Evolutionary conservation across 768 basidiomycete genomes (phyloP), one percentile per base, ranked within the genome.

Genomic region (Mycena kentingensis): DNA sequence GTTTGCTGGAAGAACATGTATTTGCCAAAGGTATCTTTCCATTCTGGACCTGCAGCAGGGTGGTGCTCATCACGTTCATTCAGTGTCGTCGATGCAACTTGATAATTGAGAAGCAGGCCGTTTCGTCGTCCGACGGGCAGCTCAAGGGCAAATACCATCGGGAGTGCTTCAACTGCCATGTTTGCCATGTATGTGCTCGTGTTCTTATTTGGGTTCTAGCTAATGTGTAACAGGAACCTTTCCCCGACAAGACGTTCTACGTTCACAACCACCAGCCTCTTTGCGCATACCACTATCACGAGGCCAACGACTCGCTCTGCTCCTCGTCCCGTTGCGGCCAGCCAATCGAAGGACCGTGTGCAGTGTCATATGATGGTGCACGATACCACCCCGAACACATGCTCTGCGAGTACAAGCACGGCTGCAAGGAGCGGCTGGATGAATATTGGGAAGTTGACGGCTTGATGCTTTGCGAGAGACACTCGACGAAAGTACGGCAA

Each of bases 1-100:
- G 72, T 70, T 62, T 95, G 94, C 68, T 97, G 94, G 94, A 97
- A 96, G 77, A 85, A 89, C 63, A 88, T 95, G 86, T 97, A 96
- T 73, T 70, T 97, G 56, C 94, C 94, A 55, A 93, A 93, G 76
- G 91, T 89, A 57, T 35, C 81, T 68, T 57, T 48, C n/a, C 26
- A 35, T 48, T 46, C 22, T 27, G 18, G 36, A 34, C 3, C 12
- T 26, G 16, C 36, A 18, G 31, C n/a, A n/a, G n/a, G n/a, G n/a
- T n/a, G 44, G 44, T 38, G 29, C 21, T 16, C 27, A 57, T 31
- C 15, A 29, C 18, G 41, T 41, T 54, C 35, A 38, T 44, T 44
- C 60, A 93, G 90, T 97, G 94, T 65, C 90, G 93, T 28, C 80
- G 93, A 38, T 98, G 94, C 67, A 83, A 82, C 63, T 65, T 85